phyloP scores from a whole-genome alignment of 169 alveolate species.

The Plasmodium coatneyi region DNA sequence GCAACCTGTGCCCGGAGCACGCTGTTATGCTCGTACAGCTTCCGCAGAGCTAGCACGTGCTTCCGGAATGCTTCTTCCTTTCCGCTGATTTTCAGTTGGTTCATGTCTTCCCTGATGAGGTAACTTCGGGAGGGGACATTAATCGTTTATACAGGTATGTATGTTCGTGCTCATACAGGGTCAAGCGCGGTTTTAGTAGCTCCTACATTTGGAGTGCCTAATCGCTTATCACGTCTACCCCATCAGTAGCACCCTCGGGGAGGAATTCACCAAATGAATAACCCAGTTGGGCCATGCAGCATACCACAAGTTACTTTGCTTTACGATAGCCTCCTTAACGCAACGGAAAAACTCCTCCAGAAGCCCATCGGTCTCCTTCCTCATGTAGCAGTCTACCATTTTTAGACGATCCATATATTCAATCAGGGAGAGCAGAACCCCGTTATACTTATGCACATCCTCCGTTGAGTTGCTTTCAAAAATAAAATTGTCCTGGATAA shows the following conservation, averaged over 20 bases:
- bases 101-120: constrained; percentile 56
- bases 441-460: constrained; percentile 22
- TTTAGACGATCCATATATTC: constrained; percentile 47
- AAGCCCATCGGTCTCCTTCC: constrained; percentile 8
- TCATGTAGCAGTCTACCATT: constrained; percentile 17
- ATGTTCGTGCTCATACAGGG: no score
- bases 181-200: no score
- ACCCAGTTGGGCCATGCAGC: background rate
- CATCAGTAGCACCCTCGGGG: background rate
- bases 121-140: background rate
- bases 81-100: constrained; percentile 23
- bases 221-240: background rate
- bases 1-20: constrained; percentile 45
- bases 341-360: constrained; percentile 42
- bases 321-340: constrained; percentile 45
- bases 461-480: constrained; percentile 26
- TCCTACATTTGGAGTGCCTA: no score
- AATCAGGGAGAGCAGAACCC: constrained; percentile 6
- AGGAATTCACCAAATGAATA: background rate
- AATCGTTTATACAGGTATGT: background rate
- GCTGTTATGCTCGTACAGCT: constrained; percentile 56
- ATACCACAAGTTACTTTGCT: constrained; percentile 54
- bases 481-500: constrained; percentile 18
- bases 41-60: constrained; percentile 29
- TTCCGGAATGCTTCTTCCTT: constrained; percentile 19